Percentiles rank a stretch among this genome's conserved stretches.
Conservation (phyloP, 2,329 filamentous ascomycete genomes). For the Fusarium lyarnte region DNA sequence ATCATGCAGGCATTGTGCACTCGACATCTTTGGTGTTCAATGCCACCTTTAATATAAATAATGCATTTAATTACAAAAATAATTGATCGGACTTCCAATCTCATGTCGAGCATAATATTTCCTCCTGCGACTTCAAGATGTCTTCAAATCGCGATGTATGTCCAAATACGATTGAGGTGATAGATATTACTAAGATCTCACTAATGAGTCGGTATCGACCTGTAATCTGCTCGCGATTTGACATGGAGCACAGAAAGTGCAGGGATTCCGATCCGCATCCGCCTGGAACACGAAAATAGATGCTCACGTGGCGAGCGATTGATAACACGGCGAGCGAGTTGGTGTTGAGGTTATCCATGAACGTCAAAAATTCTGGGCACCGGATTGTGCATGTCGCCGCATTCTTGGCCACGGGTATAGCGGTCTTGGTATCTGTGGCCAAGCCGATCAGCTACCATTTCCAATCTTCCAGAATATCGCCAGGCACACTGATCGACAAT, state of each 20-base stretch:
- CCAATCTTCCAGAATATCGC: background rate
- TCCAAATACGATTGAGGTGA: background rate
- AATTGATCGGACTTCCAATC: accelerated
- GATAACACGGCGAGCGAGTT: background rate
- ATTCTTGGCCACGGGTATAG: background rate
- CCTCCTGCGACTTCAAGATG: accelerated
- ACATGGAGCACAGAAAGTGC: background rate
- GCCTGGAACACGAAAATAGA: background rate
- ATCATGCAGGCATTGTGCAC: background rate
- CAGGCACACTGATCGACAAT: conserved; percentile 3
- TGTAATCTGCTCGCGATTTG: background rate
- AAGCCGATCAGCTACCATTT: background rate
- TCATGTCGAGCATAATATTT: accelerated
- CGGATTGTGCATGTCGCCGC: background rate
- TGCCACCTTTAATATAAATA: accelerated
- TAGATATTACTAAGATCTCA: background rate
- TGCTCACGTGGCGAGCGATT: conserved; percentile 1
- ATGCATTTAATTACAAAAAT: accelerated
- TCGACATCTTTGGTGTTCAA: accelerated
- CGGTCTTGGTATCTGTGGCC: background rate
- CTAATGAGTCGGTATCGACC: background rate
- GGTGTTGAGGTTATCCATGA: background rate
- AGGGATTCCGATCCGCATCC: conserved; percentile 8
- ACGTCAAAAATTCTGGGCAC: background rate
- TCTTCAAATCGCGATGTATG: background rate